A percentile compares a stretch with the other conserved stretches of the same genome.
These are phyloP conservation scores for Schoenoplectus triqueter DNA, from an alignment of 202 grass and related monocot species.

Conservation along the genomic window DNA sequence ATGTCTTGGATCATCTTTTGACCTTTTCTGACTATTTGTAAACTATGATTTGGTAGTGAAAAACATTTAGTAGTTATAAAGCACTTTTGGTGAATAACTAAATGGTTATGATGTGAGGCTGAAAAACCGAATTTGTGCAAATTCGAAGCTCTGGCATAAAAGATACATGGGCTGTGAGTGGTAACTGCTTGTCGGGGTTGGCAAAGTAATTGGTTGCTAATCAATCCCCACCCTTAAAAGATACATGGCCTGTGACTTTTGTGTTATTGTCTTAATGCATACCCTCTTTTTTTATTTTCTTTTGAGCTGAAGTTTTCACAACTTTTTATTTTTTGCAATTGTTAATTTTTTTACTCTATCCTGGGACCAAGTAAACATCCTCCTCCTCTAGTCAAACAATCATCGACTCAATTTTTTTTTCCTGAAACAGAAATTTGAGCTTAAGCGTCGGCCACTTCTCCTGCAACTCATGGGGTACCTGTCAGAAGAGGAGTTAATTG, in stretches of 20 bases:
- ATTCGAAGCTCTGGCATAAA: not conserved
- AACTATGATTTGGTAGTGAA: not conserved
- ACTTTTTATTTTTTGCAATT: too few species aligned
- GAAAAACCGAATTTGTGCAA: not conserved
- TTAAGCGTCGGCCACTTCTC: slow-evolving; percentile 73
- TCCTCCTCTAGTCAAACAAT: slow-evolving; percentile 28
- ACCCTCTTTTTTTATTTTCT: too few species aligned
- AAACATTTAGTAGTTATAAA: not conserved
- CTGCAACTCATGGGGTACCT: slow-evolving; percentile 83
- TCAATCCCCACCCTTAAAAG: too few species aligned
- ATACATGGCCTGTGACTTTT: too few species aligned
- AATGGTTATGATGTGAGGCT: not conserved
- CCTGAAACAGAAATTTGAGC: slow-evolving; percentile 85
- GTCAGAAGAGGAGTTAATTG: slow-evolving; percentile 69
- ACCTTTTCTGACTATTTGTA: not conserved
- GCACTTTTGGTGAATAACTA: not conserved
- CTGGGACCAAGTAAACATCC: not conserved
- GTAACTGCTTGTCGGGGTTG: too few species aligned
- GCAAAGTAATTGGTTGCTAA: too few species aligned
- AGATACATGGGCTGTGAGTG: too few species aligned
- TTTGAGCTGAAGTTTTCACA: too few species aligned
- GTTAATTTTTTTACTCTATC: too few species aligned
- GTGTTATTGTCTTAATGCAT: not conserved
- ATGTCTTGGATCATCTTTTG: not conserved
- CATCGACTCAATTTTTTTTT: slow-evolving; percentile 18